A percentile compares a stretch with the other conserved stretches of the same genome.
These are phyloP conservation scores for Nepenthes mirabilis DNA, from an alignment of 148 eudicot genomes.

Conservation along the genomic window DNA sequence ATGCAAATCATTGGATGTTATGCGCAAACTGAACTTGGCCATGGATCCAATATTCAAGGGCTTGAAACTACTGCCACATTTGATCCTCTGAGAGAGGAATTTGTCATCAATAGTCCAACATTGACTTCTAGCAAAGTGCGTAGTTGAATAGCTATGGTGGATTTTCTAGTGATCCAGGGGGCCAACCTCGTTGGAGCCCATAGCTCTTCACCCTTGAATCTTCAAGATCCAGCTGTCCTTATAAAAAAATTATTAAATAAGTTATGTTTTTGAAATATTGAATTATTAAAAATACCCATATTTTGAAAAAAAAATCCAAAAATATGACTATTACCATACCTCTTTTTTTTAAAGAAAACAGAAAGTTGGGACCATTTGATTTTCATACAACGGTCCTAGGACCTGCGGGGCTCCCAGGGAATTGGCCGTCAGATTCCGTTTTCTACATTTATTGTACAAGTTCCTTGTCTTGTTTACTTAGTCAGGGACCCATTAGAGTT, in stretches of 20 bases:
- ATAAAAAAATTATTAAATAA: too few relatives aligned
- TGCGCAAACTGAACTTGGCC: conserved; percentile 99
- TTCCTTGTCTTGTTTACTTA: neutral
- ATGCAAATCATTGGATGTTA: conserved; percentile 98
- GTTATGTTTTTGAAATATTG: too few relatives aligned
- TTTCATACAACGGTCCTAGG: too few relatives aligned
- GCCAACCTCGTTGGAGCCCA: too few relatives aligned
- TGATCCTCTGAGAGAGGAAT: conserved; percentile 83
- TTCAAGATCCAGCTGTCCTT: neutral
- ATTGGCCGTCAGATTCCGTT: too few relatives aligned
- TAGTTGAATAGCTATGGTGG: neutral
- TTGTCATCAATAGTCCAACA: conserved; percentile 85
- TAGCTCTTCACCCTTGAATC: conserved; percentile 1
- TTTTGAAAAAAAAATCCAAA: too few relatives aligned
- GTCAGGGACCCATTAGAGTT: neutral
- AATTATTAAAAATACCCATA: too few relatives aligned
- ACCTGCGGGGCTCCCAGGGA: too few relatives aligned
- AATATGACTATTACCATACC: too few relatives aligned
- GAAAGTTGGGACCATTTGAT: too few relatives aligned
- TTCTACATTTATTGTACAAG: too few relatives aligned
- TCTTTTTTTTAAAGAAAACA: too few relatives aligned
- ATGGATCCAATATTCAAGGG: conserved; percentile 98
- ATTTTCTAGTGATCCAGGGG: neutral
- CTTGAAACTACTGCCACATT: conserved; percentile 99
- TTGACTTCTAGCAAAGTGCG: conserved; percentile 92